These are phyloP conservation scores for Corymbia citriodora DNA, from an alignment of 441 rosid genomes.

Conservation along the genomic window DNA sequence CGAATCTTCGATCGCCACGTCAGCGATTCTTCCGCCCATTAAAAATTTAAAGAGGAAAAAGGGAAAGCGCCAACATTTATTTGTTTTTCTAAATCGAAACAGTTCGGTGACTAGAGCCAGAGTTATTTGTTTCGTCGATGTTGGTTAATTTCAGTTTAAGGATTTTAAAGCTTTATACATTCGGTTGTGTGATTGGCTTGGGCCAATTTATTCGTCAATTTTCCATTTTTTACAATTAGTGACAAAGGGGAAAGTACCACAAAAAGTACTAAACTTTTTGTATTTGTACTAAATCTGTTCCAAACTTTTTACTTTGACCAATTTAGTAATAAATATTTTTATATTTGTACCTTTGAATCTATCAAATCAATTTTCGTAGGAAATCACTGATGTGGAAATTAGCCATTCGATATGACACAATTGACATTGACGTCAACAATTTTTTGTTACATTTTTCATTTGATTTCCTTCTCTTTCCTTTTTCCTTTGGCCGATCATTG, in stretches of 20 bases:
- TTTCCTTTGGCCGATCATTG: accelerated
- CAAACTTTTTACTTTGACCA: too few relatives aligned
- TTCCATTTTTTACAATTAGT: neutral
- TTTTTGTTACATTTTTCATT: too few relatives aligned
- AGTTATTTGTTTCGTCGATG: neutral
- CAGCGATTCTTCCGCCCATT: neutral
- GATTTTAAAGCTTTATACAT: neutral
- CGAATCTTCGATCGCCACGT: neutral
- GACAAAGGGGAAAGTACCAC: neutral
- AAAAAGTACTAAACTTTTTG: too few relatives aligned
- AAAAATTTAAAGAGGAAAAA: too few relatives aligned
- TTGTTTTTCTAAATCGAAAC: neutral
- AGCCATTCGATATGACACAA: accelerated
- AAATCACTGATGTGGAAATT: accelerated
- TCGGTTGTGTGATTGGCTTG: neutral
- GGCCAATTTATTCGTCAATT: neutral
- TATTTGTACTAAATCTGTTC: accelerated
- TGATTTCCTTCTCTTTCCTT: accelerated
- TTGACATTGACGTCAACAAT: accelerated
- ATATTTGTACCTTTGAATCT: accelerated
- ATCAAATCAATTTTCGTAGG: too few relatives aligned
- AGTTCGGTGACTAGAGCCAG: neutral
- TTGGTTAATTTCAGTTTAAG: neutral
- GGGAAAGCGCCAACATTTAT: neutral
- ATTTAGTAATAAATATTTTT: too few relatives aligned